Conservation (phyloP, 371 early-diverging fungal genomes). For the Saksenaea vasiformis region DNA sequence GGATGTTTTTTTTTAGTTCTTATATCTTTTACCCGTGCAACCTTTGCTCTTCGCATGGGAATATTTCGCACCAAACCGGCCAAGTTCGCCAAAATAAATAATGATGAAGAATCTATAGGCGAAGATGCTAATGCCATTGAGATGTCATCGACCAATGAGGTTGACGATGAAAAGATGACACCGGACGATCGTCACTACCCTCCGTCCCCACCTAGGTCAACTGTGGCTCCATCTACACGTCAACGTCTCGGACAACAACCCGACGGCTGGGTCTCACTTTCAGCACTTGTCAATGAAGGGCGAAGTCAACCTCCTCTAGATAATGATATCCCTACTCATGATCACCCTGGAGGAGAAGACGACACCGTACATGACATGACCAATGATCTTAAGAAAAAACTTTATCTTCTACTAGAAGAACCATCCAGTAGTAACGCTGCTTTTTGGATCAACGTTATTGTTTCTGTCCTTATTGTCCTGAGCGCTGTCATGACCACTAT, state of each 20-base stretch:
- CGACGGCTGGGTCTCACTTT: background rate
- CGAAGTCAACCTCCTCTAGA: background rate
- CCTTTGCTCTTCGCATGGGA: slow-evolving; percentile 4
- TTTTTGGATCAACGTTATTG: slow-evolving; percentile 74
- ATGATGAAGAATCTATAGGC: background rate
- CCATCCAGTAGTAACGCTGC: slow-evolving; percentile 73
- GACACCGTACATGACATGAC: slow-evolving; percentile 22
- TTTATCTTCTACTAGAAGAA: slow-evolving; percentile 73
- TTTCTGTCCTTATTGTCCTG: slow-evolving; percentile 74
- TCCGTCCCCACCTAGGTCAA: background rate
- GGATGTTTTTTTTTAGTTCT: background rate
- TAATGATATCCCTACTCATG: background rate
- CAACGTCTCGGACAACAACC: background rate
- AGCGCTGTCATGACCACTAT: slow-evolving; percentile 81
- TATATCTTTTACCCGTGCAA: background rate
- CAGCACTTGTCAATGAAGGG: background rate
- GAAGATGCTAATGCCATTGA: background rate
- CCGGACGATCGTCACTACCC: background rate
- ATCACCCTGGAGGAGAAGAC: background rate
- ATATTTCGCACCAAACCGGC: slow-evolving; percentile 1
- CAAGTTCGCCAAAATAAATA: slow-evolving; percentile 5
- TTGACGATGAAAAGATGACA: background rate
- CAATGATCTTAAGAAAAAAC: slow-evolving; percentile 52
- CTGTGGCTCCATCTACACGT: background rate
- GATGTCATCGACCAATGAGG: background rate